Conservation (phyloP, 345 rosid species). For the Salix suchowensis region DNA sequence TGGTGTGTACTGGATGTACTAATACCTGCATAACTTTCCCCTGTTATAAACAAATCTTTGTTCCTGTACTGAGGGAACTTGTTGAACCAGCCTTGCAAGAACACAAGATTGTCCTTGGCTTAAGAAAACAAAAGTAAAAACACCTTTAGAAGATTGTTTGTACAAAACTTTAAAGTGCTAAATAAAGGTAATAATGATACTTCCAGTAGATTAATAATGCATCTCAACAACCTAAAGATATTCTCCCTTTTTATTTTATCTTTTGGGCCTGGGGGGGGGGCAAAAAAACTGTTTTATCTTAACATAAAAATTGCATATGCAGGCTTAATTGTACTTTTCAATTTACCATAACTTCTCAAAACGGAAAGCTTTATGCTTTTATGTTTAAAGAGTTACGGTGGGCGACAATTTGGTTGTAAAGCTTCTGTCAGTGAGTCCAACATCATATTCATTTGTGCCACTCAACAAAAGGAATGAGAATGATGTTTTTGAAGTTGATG, state of each 20-base stretch:
- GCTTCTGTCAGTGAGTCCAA: neutral
- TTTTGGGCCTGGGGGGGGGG: neutral
- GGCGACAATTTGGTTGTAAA: neutral
- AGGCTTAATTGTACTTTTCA: constrained; percentile 1
- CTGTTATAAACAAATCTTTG: constrained; percentile 75
- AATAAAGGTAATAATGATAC: neutral
- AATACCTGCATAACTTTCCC: constrained; percentile 96
- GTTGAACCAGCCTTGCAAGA: constrained; percentile 78
- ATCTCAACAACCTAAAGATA: neutral
- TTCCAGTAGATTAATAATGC: neutral
- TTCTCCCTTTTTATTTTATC: neutral
- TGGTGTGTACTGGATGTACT: neutral
- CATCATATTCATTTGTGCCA: neutral
- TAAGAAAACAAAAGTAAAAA: constrained; percentile 27
- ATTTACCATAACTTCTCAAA: neutral
- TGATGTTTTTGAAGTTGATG: neutral
- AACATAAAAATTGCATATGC: neutral
- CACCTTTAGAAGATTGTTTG: constrained; percentile 19
- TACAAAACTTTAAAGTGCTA: constrained; percentile 4
- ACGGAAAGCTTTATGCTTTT: constrained; percentile 5
- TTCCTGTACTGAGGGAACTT: constrained; percentile 83
- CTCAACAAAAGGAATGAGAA: constrained; percentile 11
- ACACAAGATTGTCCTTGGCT: constrained; percentile 92
- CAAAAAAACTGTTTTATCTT: constrained; percentile 15
- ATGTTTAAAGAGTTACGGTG: neutral